Base-by-base conservation (phyloP, 164 flowering plant species). In the Tetracentron sinense region DNA sequence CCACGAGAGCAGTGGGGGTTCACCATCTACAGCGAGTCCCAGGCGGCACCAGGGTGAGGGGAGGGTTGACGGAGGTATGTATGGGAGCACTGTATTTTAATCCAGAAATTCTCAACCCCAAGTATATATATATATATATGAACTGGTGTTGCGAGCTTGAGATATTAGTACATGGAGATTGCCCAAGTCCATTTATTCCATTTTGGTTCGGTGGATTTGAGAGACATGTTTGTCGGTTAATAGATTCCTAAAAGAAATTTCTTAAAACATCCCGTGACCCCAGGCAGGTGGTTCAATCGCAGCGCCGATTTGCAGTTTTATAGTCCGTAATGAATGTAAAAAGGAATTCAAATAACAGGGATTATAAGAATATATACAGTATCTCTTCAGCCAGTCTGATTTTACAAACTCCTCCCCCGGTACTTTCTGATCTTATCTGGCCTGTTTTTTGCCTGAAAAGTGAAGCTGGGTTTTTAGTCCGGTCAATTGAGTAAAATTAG, bases 11-110 rank as follows among this genome's bases (percentile, higher is more conserved):
- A 42, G 56, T 49, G 49, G 58, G 38, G 62, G 27, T 59, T 55
- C 58, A 33, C 70, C 72, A 2, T 57, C 78, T 48, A 68, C 61
- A 7, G 67, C 62, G 49, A 72, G 56, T 51, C 58, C 80, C 23
- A 67, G 60, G 65, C 71, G 57, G 29, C 72, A 66, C 12, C 25
- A 26, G 0, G 58, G 42, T 23, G 72, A 62, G 23, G 48, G 66
- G 19, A 56, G 62, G 53, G 48, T 48, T 26, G 48, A 50, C 17
- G 56, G 62, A 38, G 58, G 25, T 54, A 60, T 62, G 17, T 58
- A 63, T 29, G 61, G 67, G 52, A 62, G 56, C 57, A 69, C 25
- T 17, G 26, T 56, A 21, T 64, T 60, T 21, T 69, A 27, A 60
- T 49, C 27, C 7, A 6, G 29, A 31, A 61, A 3, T 30, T 25